phyloP scores from a whole-genome alignment of 768 basidiomycete species.

The Hygrophoropsis aurantiaca region DNA sequence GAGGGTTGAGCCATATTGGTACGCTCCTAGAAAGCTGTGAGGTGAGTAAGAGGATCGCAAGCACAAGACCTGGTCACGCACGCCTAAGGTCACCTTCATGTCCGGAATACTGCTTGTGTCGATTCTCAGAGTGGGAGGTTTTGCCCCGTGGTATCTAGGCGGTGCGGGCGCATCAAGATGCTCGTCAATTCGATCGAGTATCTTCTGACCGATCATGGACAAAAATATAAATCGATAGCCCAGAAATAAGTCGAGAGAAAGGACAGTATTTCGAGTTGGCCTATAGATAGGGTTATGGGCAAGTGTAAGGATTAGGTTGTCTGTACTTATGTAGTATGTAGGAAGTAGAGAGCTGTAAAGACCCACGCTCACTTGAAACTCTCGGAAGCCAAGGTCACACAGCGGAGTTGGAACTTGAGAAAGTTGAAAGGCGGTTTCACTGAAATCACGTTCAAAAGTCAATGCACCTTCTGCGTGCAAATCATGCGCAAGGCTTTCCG shows the following conservation, averaged over 20 bases:
- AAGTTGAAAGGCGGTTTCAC: no score
- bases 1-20: conserved; percentile 14
- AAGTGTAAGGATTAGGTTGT: no score
- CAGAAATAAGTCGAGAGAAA: background rate
- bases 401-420: no score
- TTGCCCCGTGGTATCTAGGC: conserved; percentile 4
- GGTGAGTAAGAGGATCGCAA: background rate
- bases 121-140: conserved; percentile 13
- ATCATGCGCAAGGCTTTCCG: no score
- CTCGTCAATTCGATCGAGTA: conserved; percentile 24
- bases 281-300: no score
- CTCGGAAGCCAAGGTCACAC: no score
- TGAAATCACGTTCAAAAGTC: no score
- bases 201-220: conserved; percentile 27
- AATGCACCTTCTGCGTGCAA: no score
- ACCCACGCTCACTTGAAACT: no score
- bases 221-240: conserved; percentile 11
- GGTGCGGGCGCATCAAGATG: conserved; percentile 10
- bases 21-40: conserved; percentile 15
- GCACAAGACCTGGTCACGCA: conserved; percentile 7
- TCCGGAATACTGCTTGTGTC: conserved; percentile 9
- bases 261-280: no score
- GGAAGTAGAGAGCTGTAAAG: no score
- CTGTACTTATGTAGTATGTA: no score
- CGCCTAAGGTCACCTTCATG: conserved; percentile 6